phyloP scores from a whole-genome alignment of 768 basidiomycete species.

The Lanmaoa rubissima region DNA sequence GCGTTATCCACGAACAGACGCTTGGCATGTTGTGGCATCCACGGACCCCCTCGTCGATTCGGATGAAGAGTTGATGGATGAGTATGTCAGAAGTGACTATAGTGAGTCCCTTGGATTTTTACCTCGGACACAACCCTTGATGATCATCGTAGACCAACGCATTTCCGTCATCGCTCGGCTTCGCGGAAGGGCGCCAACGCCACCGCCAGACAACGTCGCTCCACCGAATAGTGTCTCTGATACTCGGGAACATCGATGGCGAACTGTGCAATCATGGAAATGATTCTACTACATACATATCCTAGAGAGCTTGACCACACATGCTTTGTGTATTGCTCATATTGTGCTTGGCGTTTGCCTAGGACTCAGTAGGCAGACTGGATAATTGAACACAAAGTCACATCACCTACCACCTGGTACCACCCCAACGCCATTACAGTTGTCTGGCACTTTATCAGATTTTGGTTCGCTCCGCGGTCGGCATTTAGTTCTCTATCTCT shows the following conservation, averaged over 20 bases:
- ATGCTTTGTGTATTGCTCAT: slow-evolving; percentile 9
- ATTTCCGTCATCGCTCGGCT: slow-evolving; percentile 52
- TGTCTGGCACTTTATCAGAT: neutral
- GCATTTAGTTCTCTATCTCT: neutral
- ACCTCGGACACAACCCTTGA: neutral
- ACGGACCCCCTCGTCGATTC: slow-evolving; percentile 70
- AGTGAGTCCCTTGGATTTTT: slow-evolving; percentile 40
- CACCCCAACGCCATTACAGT: neutral
- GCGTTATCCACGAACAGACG: slow-evolving; percentile 46
- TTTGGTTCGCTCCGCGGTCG: neutral
- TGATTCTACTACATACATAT: slow-evolving; percentile 5
- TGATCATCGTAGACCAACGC: slow-evolving; percentile 42
- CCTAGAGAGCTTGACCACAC: neutral
- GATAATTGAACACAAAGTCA: neutral
- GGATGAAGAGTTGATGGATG: slow-evolving; percentile 67
- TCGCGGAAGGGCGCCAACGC: slow-evolving; percentile 49
- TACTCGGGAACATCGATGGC: slow-evolving; percentile 36
- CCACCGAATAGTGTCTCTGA: slow-evolving; percentile 12
- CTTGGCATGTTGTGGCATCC: slow-evolving; percentile 64
- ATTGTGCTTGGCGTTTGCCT: neutral
- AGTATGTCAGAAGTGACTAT: slow-evolving; percentile 63
- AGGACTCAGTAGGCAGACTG: neutral
- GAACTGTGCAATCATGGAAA: slow-evolving; percentile 38
- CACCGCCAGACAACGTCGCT: slow-evolving; percentile 32
- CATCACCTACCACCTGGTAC: neutral